Base-by-base conservation (phyloP, 306 rosid species). In the Prunus mongolica region DNA sequence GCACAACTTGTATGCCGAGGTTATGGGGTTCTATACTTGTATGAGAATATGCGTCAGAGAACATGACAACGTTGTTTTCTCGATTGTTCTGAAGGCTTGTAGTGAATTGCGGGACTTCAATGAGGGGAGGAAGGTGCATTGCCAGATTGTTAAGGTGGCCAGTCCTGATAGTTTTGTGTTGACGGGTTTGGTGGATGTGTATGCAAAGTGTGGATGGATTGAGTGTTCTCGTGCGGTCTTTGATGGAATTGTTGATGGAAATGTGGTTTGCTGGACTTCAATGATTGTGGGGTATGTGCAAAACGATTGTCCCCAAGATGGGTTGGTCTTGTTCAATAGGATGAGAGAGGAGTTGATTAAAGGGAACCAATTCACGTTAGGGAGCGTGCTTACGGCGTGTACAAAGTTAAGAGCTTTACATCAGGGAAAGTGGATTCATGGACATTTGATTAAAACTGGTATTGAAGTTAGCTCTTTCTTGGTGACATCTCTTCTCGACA, bases 341-440 rank as follows among this genome's bases (percentile, higher is more conserved):
- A 92, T 92, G 96, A 86, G 91, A 14, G 92, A 85, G 69, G 89
- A 87, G 19, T 80, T 87, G 54, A 78, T 88, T 66, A 74, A 69
- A 67, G 90, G 85, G n/a, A 92, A 92, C 56, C 65, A 84, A 50
- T 84, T 87, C 66, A 90, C 91, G 1, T 56, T 90, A 9, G 93
- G 89, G 19, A 82, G 96, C 69, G 61, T 92, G 74, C 83, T 86
- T 27, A 78, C 71, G 3, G 96, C 90, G 2, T 87, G 96, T 69
- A 64, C 90, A 9, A 87, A 76, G 51, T 78, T 92, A 52, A 78
- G 89, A 50, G 85, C 72, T 57, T 77, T 90, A 60, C 96, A 90
- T 81, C 97, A 92, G 52, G 96, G 96, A 16, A 89, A 88, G 80
- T 87, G 96, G 95, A 50, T 92, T 76, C 93, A 92, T 69, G 91